These are phyloP conservation scores for Psophocarpus tetragonolobus DNA, from an alignment of 306 rosid genomes.

Conservation along the genomic window DNA sequence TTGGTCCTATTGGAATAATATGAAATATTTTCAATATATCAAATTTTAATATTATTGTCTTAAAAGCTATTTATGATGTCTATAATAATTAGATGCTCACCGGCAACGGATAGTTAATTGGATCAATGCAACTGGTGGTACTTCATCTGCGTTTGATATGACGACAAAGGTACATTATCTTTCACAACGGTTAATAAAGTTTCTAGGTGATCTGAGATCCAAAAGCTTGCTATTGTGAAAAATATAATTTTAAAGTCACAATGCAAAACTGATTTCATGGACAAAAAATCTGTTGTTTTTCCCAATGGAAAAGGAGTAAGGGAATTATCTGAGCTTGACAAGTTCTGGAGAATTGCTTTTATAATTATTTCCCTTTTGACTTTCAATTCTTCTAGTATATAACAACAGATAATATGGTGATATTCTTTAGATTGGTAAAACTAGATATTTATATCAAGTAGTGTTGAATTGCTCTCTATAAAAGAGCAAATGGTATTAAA, in stretches of 20 bases:
- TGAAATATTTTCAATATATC: constrained; percentile 15
- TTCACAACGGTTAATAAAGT: neutral
- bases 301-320: neutral
- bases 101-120: constrained; percentile 77
- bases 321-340: neutral
- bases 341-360: neutral
- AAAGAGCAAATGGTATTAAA: neutral
- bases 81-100: constrained; percentile 59
- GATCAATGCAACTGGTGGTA: constrained; percentile 79
- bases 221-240: constrained; percentile 7
- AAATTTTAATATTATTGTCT: neutral
- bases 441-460: neutral
- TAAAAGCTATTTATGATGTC: constrained; percentile 29
- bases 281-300: neutral
- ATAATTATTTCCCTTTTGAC: neutral
- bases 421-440: neutral
- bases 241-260: neutral
- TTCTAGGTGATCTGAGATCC: constrained; percentile 6
- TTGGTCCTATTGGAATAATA: constrained; percentile 12
- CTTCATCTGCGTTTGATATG: constrained; percentile 80
- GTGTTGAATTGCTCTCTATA: neutral
- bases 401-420: neutral
- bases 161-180: constrained; percentile 67
- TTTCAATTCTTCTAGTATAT: neutral
- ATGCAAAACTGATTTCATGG: neutral